A percentile compares a stretch with the other conserved stretches of the same genome.
phyloP scores from a whole-genome alignment of 2,329 filamentous ascomycete genomes.

The Fusarium sp. region DNA sequence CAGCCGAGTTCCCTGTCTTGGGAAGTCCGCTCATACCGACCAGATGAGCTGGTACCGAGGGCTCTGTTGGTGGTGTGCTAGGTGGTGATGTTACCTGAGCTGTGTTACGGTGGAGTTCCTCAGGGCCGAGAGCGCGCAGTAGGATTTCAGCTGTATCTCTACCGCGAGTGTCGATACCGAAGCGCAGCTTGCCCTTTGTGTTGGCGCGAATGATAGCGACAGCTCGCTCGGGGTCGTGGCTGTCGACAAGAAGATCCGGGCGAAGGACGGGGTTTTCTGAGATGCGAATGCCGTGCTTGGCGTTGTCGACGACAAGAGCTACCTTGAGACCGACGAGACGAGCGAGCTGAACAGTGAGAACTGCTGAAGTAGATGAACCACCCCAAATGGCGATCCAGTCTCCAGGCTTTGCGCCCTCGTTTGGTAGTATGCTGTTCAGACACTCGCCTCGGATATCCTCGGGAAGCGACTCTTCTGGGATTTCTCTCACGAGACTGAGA shows the following conservation, averaged over 20 bases:
- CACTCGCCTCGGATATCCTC: conserved; percentile 75
- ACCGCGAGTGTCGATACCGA: conserved; percentile 78
- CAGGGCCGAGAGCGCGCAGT: conserved; percentile 53
- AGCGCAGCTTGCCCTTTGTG: conserved; percentile 71
- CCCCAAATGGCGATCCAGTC: conserved; percentile 85
- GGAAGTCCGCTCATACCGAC: conserved; percentile 79
- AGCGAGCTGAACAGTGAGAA: conserved; percentile 77
- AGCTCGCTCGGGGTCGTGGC: conserved; percentile 75
- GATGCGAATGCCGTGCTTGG: conserved; percentile 74
- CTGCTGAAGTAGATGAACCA: conserved; percentile 79
- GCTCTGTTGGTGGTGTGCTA: conserved; percentile 54
- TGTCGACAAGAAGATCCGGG: conserved; percentile 78
- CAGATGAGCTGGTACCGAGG: conserved; percentile 65
- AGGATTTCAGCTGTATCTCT: conserved; percentile 74
- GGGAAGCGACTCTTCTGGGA: conserved; percentile 67
- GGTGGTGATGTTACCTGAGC: conserved; percentile 55
- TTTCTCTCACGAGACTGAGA: conserved; percentile 62
- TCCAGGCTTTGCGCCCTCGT: conserved; percentile 70
- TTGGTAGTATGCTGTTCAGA: conserved; percentile 65
- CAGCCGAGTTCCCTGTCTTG: conserved; percentile 63
- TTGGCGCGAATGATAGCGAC: conserved; percentile 74
- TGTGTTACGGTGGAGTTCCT: conserved; percentile 60
- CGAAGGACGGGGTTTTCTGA: conserved; percentile 60
- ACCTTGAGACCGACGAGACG: conserved; percentile 76
- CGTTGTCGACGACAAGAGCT: conserved; percentile 76